These are phyloP conservation scores for Cyclostephanos tholiformis DNA, from an alignment of 108 stramenopile species.

Conservation along the genomic window DNA sequence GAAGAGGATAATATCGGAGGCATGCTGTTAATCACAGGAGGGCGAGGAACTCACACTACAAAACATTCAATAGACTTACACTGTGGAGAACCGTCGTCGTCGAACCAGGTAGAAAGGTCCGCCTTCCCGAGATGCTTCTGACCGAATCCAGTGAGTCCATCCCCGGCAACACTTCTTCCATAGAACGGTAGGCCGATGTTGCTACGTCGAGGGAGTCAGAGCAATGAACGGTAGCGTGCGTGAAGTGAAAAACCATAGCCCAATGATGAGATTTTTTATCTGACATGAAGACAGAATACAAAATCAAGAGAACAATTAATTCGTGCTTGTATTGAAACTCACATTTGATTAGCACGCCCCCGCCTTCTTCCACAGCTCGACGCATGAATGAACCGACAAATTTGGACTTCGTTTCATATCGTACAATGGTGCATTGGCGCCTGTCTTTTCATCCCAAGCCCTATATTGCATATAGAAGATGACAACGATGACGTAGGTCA, in stretches of 20 bases:
- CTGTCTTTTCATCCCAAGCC: conserved; percentile 10
- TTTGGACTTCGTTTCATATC: conserved; percentile 24
- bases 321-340: not conserved
- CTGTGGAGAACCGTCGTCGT: conserved; percentile 48
- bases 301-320: not conserved
- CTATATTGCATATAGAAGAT: no score
- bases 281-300: no score
- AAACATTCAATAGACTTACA: conserved; percentile 9
- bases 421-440: conserved; percentile 36
- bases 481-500: no score
- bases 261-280: no score
- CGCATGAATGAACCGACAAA: conserved; percentile 12
- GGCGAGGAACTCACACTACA: not conserved
- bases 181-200: no score
- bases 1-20: no score
- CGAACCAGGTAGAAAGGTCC: conserved; percentile 29
- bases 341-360: conserved; percentile 12
- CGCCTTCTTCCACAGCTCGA: conserved; percentile 17
- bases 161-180: conserved; percentile 1
- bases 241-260: not conserved
- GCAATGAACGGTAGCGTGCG: not conserved
- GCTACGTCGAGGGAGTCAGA: not conserved
- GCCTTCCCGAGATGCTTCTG: conserved; percentile 31
- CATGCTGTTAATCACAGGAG: not conserved
- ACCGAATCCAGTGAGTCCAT: conserved; percentile 21